Evolutionary conservation across 352 stramenopile genomes (phyloP).

Genomic region (Phytophthora cajani): DNA sequence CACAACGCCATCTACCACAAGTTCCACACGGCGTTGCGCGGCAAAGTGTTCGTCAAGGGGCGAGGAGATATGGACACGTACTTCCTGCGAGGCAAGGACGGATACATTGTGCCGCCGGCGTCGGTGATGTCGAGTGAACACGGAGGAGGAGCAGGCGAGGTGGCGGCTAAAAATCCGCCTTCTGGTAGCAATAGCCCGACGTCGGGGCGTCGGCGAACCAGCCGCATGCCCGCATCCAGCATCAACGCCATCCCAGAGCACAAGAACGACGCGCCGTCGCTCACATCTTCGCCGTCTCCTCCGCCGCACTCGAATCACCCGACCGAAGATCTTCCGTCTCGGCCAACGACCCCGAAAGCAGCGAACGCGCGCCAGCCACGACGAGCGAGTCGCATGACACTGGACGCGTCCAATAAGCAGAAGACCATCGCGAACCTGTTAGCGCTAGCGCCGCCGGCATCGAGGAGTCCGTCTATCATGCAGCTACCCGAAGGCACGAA

Average conservation of each 20-base stretch:
- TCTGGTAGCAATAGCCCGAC: conserved; percentile 14
- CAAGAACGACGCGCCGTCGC: conserved; percentile 5
- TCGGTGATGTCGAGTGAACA: conserved; percentile 13
- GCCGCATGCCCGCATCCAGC: conserved; percentile 14
- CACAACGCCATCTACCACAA: conserved; percentile 70
- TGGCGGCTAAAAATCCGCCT: not conserved
- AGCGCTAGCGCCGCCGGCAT: conserved; percentile 9
- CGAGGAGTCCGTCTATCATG: conserved; percentile 21
- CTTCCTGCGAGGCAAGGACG: conserved; percentile 70
- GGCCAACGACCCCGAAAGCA: conserved; percentile 17
- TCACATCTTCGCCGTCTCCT: not conserved
- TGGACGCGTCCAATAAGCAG: conserved; percentile 21
- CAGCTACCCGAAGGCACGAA: conserved; percentile 27
- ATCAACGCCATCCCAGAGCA: conserved; percentile 39
- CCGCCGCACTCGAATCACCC: not conserved
- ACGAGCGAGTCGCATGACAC: conserved; percentile 17
- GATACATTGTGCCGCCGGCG: conserved; percentile 64
- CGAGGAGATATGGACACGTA: conserved; percentile 87
- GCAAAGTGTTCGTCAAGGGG: conserved; percentile 86
- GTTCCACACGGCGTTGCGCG: conserved; percentile 72
- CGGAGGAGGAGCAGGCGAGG: conserved; percentile 3
- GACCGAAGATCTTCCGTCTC: not conserved
- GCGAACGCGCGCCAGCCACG: conserved; percentile 32
- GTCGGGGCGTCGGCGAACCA: conserved; percentile 29
- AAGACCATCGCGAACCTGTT: conserved; percentile 26